phyloP scores from a whole-genome alignment of 129 eudicot species.

The Artemisia argyi region DNA sequence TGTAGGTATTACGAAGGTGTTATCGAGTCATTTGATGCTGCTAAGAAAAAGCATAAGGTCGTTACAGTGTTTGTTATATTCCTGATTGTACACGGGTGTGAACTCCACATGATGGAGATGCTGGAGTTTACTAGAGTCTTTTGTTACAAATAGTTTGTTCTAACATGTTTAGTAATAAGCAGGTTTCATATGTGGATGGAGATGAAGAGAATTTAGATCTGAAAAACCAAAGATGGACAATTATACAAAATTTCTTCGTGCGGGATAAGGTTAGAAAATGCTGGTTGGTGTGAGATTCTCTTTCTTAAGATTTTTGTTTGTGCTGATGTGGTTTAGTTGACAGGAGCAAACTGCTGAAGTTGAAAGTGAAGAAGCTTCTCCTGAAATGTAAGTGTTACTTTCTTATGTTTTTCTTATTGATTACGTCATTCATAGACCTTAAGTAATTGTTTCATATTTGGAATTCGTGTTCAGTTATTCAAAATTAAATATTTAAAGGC shows the following conservation, averaged over 20 bases:
- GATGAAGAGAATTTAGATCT: constrained; percentile 62
- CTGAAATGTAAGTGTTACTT: constrained; percentile 59
- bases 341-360: constrained; percentile 50
- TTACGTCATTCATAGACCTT: no score
- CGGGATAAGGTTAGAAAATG: constrained; percentile 48
- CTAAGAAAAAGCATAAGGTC: constrained; percentile 72
- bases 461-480: no score
- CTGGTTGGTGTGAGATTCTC: background rate
- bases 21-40: constrained; percentile 52
- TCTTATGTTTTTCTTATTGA: constrained; percentile 3
- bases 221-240: constrained; percentile 56
- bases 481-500: no score
- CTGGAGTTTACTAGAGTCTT: background rate
- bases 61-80: background rate
- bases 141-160: background rate
- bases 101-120: background rate
- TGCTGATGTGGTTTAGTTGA: constrained; percentile 28
- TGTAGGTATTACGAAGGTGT: constrained; percentile 82
- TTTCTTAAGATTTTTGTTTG: constrained; percentile 6
- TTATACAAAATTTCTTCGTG: constrained; percentile 34
- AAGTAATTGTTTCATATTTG: no score
- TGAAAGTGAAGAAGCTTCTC: constrained; percentile 52
- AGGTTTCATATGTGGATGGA: constrained; percentile 79
- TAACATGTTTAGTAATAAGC: constrained; percentile 21
- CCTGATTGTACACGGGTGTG: no score